Conservation (phyloP, 1,139 yeast species). For the Protomyces pachydermus region DNA sequence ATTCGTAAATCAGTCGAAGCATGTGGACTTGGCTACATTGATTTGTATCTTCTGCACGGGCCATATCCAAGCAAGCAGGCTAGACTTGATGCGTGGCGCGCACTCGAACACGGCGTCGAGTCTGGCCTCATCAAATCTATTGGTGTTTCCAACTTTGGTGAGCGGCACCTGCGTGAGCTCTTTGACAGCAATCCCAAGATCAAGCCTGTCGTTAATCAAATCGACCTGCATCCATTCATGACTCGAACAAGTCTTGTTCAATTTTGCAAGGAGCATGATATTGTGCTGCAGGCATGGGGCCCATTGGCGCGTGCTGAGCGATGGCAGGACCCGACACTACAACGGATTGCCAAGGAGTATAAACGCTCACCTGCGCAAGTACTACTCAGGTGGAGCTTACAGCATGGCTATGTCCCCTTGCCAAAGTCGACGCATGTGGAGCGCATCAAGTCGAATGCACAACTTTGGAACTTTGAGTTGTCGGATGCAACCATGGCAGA, state of each 20-base stretch:
- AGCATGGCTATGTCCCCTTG: conserved; percentile 55
- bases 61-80: conserved; percentile 38
- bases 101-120: conserved; percentile 44
- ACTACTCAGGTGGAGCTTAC: conserved; percentile 44
- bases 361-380: conserved; percentile 45
- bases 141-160: conserved; percentile 48
- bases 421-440: conserved; percentile 59
- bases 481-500: conserved; percentile 39
- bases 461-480: conserved; percentile 50
- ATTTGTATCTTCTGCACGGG: conserved; percentile 43
- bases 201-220: conserved; percentile 50
- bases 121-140: conserved; percentile 41
- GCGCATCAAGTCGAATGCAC: conserved; percentile 48
- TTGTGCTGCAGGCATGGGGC: conserved; percentile 62
- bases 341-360: conserved; percentile 43
- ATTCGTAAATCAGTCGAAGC: conserved; percentile 49
- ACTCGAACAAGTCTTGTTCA: conserved; percentile 51
- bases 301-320: conserved; percentile 63
- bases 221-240: conserved; percentile 53
- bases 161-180: conserved; percentile 43
- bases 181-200: conserved; percentile 39
- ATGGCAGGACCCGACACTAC: conserved; percentile 50
- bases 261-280: conserved; percentile 50
- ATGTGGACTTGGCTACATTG: conserved; percentile 51
- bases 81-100: conserved; percentile 45